phyloP scores from a whole-genome alignment of 768 basidiomycete genomes.

The Tulasnella sp. region DNA sequence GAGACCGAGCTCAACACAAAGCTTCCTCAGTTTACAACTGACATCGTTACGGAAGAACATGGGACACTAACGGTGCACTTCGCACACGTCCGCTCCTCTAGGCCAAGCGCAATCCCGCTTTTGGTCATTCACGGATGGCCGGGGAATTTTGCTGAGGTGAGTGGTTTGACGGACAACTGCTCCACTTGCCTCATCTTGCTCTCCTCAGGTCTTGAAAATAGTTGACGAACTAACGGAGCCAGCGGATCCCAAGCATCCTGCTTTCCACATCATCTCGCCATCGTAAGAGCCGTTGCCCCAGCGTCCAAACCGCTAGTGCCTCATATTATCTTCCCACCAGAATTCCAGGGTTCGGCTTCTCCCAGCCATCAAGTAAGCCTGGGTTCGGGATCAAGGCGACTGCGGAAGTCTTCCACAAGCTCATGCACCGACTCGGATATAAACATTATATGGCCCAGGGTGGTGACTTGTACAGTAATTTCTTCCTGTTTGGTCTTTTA shows the following conservation, averaged over 20 bases:
- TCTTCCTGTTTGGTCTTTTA: neutral
- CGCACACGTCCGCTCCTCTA: constrained; percentile 24
- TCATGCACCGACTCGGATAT: constrained; percentile 30
- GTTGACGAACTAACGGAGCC: constrained; percentile 30
- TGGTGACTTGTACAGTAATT: constrained; percentile 19
- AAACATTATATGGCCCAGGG: constrained; percentile 29
- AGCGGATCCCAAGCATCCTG: constrained; percentile 30
- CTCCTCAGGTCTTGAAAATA: constrained; percentile 31
- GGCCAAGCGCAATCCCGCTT: constrained; percentile 28
- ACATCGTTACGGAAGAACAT: constrained; percentile 28
- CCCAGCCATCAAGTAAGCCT: constrained; percentile 10
- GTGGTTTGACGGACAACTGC: neutral
- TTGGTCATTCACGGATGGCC: constrained; percentile 33
- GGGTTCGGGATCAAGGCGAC: constrained; percentile 25
- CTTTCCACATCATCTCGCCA: constrained; percentile 26
- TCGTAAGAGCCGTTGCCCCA: constrained; percentile 16
- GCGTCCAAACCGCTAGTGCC: neutral
- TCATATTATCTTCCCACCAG: neutral
- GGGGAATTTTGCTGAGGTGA: constrained; percentile 32
- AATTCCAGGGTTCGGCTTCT: constrained; percentile 32
- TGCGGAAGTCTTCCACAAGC: constrained; percentile 29
- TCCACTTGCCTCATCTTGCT: no score
- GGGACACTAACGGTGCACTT: constrained; percentile 23
- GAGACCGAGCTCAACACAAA: constrained; percentile 28
- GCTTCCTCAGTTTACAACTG: constrained; percentile 27